Percentiles rank a stretch among this genome's conserved stretches.
These are phyloP conservation scores for Hypoxylon fuscum DNA, from an alignment of 495 filamentous ascomycete genomes.

Conservation along the genomic window DNA sequence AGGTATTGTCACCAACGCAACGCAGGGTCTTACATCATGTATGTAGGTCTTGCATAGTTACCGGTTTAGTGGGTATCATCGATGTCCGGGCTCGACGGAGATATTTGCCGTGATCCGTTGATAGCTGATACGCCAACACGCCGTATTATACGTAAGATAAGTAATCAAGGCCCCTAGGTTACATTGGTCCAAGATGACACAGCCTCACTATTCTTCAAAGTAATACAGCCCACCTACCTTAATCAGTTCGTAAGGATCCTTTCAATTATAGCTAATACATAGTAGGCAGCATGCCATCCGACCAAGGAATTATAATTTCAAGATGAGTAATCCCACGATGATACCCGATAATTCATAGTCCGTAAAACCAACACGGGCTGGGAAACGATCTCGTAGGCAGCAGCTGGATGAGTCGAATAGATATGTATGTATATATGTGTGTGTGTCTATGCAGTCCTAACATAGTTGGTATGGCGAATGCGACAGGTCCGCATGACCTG, in stretches of 20 bases:
- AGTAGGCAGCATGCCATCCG: conserved; percentile 2
- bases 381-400: conserved; percentile 3
- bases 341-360: no score
- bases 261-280: conserved; percentile 18
- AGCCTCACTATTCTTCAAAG: conserved; percentile 19
- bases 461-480: not conserved
- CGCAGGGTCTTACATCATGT: conserved; percentile 37
- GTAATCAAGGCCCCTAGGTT: conserved; percentile 1
- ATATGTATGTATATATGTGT: not conserved
- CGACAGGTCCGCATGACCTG: not conserved
- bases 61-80: conserved; percentile 26
- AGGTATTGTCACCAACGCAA: conserved; percentile 27
- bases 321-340: conserved; percentile 23
- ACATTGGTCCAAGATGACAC: conserved; percentile 2
- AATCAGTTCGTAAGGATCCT: conserved; percentile 9
- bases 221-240: not conserved
- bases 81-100: conserved; percentile 10
- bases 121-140: not conserved
- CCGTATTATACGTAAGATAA: conserved; percentile 22
- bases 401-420: not conserved
- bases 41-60: conserved; percentile 19
- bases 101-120: conserved; percentile 29
- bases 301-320: conserved; percentile 23
- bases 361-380: no score
- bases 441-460: not conserved